Evolutionary conservation across 345 rosid species (phyloP), one percentile per base, ranked within the genome.

Genomic region (Arabis alpina): DNA sequence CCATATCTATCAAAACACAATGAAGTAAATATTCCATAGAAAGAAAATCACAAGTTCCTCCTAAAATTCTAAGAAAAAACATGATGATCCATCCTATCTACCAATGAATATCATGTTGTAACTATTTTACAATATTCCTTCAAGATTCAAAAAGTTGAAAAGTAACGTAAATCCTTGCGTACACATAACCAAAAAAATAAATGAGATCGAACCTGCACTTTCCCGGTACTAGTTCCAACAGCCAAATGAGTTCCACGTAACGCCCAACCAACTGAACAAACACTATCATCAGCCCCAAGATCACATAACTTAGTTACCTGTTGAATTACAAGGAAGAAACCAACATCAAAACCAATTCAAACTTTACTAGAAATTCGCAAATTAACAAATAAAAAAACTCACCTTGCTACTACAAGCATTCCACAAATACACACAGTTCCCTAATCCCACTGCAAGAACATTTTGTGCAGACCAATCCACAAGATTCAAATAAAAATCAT

Each of bases 331-430:
- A 27, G 30, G 10, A 40, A 57, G 49, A 15, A 9, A 44, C 64
- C 27, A 56, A 56, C 65, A 60, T 54, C 27, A 53, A 48, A 23
- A 66, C 41, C 3, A 41, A 8, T 14, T 4, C 8, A 63, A 39
- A 63, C 39, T 28, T 28, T 28, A 28, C 3, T 28, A 0, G 32
- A 28, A 28, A 3, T 28, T 28, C 5, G 32, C 1, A 5, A 3
- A 2, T 28, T 28, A 13, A 64, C 16, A 10, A 34, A 25, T 4
- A 68, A 68, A 61, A 14, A 37, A 68, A 60, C 74, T 72, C 71
- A 88, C 96, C 96, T 91, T 94, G 79, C 98, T 94, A 68, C 98
- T 92, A 75, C 92, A 94, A 79, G 98, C 98, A 85, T 94, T 92
- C 99, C 98, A 94, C 74, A 94, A 67, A 82, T 94, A 94, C 16